Conservation (phyloP, 306 rosid species). For the Cicer pinnatifidum region DNA sequence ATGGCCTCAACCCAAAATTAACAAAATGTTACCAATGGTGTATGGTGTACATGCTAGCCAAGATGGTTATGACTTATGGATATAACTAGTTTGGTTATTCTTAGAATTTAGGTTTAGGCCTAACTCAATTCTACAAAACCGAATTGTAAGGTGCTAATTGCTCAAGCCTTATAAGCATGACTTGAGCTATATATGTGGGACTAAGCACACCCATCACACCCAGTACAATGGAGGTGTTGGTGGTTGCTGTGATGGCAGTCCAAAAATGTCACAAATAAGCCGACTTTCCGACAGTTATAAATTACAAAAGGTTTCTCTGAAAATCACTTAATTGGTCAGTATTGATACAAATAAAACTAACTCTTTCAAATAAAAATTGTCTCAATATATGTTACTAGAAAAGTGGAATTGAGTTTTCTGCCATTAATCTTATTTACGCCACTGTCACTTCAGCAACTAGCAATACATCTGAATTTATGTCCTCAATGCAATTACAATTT, state of each 20-base stretch:
- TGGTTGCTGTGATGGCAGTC: neutral
- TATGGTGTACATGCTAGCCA: neutral
- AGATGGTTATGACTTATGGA: neutral
- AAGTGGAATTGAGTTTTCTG: constrained; percentile 16
- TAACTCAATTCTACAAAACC: neutral
- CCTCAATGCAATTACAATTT: neutral
- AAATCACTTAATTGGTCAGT: neutral
- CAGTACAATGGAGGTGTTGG: neutral
- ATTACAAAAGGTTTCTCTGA: neutral
- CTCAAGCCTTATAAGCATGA: neutral
- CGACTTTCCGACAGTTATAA: neutral
- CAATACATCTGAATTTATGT: neutral
- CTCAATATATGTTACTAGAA: neutral
- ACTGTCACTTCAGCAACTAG: constrained; percentile 7
- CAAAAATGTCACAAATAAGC: neutral
- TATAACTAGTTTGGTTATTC: constrained; percentile 2
- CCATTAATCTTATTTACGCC: constrained; percentile 8
- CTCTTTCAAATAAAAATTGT: neutral
- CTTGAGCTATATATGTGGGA: neutral
- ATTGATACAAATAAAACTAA: neutral
- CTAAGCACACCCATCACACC: neutral
- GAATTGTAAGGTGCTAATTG: neutral
- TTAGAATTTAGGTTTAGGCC: neutral
- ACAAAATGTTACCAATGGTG: neutral
- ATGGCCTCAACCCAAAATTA: neutral